phyloP scores from a whole-genome alignment of 106 monocot genomes.

The Apostasia shenzhenica region DNA sequence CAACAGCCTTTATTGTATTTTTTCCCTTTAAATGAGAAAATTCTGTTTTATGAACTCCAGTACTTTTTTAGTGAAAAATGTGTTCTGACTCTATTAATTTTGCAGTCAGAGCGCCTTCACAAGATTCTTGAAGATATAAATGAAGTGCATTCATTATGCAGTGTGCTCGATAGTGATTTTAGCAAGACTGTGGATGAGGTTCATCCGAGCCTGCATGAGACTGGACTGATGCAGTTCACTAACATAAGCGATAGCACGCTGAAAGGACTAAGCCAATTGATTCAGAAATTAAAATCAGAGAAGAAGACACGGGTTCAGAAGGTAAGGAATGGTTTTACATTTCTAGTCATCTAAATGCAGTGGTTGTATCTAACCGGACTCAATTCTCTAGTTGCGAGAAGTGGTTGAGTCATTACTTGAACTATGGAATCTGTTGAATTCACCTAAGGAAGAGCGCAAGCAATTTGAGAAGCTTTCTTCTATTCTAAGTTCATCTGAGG shows the following conservation, averaged over 20 bases:
- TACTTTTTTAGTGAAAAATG: background rate
- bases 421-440: constrained; percentile 85
- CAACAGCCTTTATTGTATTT: too few species aligned
- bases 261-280: constrained; percentile 44
- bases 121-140: constrained; percentile 65
- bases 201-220: constrained; percentile 68
- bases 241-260: constrained; percentile 76
- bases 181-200: constrained; percentile 49
- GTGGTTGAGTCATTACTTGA: constrained; percentile 43
- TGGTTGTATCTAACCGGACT: background rate
- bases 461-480: constrained; percentile 35
- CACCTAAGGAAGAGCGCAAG: constrained; percentile 59
- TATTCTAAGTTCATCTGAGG: constrained; percentile 28
- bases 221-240: constrained; percentile 35
- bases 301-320: constrained; percentile 47
- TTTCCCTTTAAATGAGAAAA: too few species aligned
- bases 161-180: constrained; percentile 73
- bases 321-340: constrained; percentile 26
- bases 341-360: background rate
- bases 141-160: constrained; percentile 78
- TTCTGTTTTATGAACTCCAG: too few species aligned
- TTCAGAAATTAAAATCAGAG: constrained; percentile 62
- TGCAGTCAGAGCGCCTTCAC: constrained; percentile 73
- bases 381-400: constrained; percentile 43
- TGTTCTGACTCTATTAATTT: constrained; percentile 4